phyloP scores from a whole-genome alignment of 177 flowering plant genomes.

The Telopea speciosissima region DNA sequence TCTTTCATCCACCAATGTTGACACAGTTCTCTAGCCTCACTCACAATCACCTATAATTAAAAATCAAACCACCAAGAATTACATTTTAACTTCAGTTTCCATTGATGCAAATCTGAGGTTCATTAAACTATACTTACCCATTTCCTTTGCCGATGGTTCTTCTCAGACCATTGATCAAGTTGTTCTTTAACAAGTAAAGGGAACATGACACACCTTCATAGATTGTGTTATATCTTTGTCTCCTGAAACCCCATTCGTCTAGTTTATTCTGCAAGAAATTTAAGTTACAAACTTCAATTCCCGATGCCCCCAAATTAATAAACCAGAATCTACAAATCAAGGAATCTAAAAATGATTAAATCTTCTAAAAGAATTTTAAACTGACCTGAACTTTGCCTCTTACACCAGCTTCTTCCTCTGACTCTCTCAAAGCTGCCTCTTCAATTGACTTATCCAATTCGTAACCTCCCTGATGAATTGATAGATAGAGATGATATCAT shows the following conservation, averaged over 20 bases:
- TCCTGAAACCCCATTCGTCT: slow-evolving; percentile 51
- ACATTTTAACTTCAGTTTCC: not conserved
- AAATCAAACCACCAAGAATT: not conserved
- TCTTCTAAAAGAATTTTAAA: not conserved
- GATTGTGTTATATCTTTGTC: slow-evolving; percentile 39
- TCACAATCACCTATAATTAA: slow-evolving; percentile 36
- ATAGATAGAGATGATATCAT: no score
- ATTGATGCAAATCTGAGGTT: not conserved
- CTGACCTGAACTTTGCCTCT: slow-evolving; percentile 59
- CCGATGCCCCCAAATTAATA: no score
- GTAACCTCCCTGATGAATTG: no score
- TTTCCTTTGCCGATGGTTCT: no score
- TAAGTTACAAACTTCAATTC: no score
- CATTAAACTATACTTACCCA: slow-evolving; percentile 31
- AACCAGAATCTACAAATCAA: no score
- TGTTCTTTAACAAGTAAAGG: no score
- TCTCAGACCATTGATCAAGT: slow-evolving; percentile 59
- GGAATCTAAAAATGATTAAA: not conserved
- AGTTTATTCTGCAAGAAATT: slow-evolving; percentile 34
- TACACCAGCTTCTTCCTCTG: no score
- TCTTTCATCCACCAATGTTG: no score
- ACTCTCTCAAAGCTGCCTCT: no score
- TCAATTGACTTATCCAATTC: no score
- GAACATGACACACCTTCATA: no score
- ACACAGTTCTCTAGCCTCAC: slow-evolving; percentile 53